Conservation (phyloP, 2,329 filamentous ascomycete species). For the Gaeumannomyces tritici region DNA sequence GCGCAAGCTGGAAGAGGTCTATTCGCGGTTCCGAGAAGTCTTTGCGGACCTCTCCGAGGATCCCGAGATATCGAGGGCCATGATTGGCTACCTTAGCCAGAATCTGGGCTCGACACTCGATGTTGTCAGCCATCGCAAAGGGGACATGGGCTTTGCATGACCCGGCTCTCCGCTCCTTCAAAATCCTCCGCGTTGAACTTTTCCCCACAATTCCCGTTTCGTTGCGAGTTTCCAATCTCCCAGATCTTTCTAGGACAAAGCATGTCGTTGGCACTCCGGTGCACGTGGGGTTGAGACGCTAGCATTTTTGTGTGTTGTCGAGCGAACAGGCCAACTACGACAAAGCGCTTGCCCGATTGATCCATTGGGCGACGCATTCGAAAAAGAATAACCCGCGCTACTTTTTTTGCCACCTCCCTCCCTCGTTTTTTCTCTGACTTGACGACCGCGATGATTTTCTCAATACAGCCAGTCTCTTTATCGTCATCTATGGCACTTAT, state of each 20-base stretch:
- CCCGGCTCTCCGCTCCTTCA: not conserved
- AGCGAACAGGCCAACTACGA: not conserved
- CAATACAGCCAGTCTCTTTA: not conserved
- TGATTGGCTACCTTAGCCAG: slow-evolving; percentile 34
- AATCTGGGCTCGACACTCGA: slow-evolving; percentile 32
- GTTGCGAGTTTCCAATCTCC: not conserved
- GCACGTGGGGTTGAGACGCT: not conserved
- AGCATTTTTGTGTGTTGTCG: too few relatives aligned
- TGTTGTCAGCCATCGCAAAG: slow-evolving; percentile 26
- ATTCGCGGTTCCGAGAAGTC: slow-evolving; percentile 31
- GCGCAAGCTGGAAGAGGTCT: slow-evolving; percentile 35
- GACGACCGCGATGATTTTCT: not conserved
- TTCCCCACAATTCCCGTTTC: not conserved
- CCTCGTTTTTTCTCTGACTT: not conserved
- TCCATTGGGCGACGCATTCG: not conserved
- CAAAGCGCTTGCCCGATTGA: not conserved
- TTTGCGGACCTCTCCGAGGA: slow-evolving; percentile 29
- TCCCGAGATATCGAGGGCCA: slow-evolving; percentile 31
- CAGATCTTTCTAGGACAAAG: not conserved
- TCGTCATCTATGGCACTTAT: not conserved
- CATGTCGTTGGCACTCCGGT: not conserved
- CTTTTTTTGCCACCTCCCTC: not conserved
- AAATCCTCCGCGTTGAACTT: not conserved
- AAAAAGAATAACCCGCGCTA: not conserved
- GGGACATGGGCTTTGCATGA: slow-evolving; percentile 19